Conservation (phyloP, 495 filamentous ascomycete species). For the Terfezia boudieri region DNA sequence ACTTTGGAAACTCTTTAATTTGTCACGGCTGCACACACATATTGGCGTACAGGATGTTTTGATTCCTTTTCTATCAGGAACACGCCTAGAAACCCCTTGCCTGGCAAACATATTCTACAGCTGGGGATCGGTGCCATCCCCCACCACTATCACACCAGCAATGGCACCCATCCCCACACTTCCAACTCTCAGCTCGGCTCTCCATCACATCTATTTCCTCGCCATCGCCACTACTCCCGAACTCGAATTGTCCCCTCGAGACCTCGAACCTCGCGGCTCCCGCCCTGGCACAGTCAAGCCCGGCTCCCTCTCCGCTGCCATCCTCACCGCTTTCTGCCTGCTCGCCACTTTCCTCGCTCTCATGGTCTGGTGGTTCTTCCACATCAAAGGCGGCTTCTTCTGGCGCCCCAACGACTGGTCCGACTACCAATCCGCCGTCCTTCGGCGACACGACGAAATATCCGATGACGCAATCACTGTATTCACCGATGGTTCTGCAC, state of each 20-base stretch:
- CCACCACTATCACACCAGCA: background rate
- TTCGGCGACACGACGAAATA: constrained; percentile 34
- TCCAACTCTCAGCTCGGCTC: no score
- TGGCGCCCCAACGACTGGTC: constrained; percentile 81
- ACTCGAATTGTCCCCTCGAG: background rate
- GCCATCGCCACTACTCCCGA: constrained; percentile 5
- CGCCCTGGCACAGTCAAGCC: constrained; percentile 7
- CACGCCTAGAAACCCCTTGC: no score
- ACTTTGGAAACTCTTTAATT: no score
- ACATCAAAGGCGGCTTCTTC: constrained; percentile 89
- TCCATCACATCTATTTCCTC: background rate
- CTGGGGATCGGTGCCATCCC: background rate
- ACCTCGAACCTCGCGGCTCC: background rate
- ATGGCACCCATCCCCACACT: background rate
- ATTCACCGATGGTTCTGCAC: constrained; percentile 16
- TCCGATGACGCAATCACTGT: constrained; percentile 19
- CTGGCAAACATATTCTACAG: no score
- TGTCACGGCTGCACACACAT: no score
- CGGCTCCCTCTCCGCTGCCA: constrained; percentile 22
- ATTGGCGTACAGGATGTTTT: no score
- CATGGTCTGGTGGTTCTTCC: constrained; percentile 83
- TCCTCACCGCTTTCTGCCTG: constrained; percentile 68
- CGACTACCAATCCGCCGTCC: constrained; percentile 89
- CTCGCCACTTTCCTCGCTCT: constrained; percentile 59
- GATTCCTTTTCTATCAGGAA: no score